Base-by-base conservation (phyloP, 2,329 filamentous ascomycete species). In the Ceratocystis huliohia region DNA sequence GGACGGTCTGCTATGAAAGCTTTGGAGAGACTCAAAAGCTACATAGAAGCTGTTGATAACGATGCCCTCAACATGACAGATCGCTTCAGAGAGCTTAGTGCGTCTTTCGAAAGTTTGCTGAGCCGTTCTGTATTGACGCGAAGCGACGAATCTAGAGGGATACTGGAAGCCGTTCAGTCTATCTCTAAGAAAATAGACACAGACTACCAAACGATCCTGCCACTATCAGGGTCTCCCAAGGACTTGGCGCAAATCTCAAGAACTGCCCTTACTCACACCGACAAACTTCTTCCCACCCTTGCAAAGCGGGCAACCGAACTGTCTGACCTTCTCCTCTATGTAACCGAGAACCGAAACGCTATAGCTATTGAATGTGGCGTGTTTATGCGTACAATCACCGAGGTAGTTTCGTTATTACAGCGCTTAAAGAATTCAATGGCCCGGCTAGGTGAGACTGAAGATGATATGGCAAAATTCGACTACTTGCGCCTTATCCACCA, bases 131-230 rank as follows among this genome's bases (percentile, higher is more conserved):
- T 81, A 5, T 73, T 85, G 61, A 77, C 80, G 20, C 85, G 84
- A 68, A 79, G 78, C 53, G 81, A 84, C 62, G 88, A 92, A 70
- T 81, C 88, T 4, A 75, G 78, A 25, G 85, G 88, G 69, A 78
- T 96, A 5, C 79, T 94, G 63, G 83, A 91, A 69, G 94, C 97
- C 73, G 91, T 97, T 56, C 87, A 93, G 73, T 88, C 89, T 0
- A 81, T 97, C 66, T 86, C 87, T 64, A 91, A 86, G 71, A 96
- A 96, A 76, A 88, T 99, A 63, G 85, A 87, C 61, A 89, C 87
- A 5, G 94, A 97, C 75, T 89, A 91, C 72, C 87, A 91, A 70
- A 87, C 89, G 70, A 84, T 91, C 10, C 78, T 91, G 57, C 81
- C 82, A 5, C 86, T 91, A 69, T 79, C 84, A 1, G 84, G 84